A percentile compares a stretch with the other conserved stretches of the same genome.
phyloP scores from a whole-genome alignment of 805 yeast genomes.

The Zygoascus bituminiphila region DNA sequence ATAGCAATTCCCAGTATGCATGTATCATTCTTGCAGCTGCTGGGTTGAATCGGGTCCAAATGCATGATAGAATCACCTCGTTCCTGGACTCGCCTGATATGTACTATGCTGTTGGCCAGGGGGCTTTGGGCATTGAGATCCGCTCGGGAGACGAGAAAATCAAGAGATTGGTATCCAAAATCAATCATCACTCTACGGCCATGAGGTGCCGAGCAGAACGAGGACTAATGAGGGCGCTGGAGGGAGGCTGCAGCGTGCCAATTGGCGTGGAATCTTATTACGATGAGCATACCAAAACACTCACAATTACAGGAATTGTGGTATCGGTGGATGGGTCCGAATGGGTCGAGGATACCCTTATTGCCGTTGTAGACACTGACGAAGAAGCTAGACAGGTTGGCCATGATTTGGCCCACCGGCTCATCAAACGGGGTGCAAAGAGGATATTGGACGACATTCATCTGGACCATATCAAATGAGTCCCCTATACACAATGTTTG shows the following conservation, averaged over 20 bases:
- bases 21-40: slow-evolving; percentile 91
- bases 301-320: slow-evolving; percentile 62
- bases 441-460: slow-evolving; percentile 73
- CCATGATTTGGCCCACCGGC: slow-evolving; percentile 50
- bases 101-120: slow-evolving; percentile 98
- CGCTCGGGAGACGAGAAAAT: slow-evolving; percentile 57
- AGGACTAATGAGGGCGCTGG: slow-evolving; percentile 73
- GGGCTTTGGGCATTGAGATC: slow-evolving; percentile 91
- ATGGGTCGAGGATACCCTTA: slow-evolving; percentile 50
- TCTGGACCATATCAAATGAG: slow-evolving; percentile 15
- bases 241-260: slow-evolving; percentile 98
- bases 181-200: slow-evolving; percentile 60
- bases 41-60: slow-evolving; percentile 68
- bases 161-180: slow-evolving; percentile 46
- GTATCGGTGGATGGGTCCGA: slow-evolving; percentile 76
- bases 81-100: slow-evolving; percentile 65
- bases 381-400: slow-evolving; percentile 70
- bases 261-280: slow-evolving; percentile 74
- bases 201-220: slow-evolving; percentile 83
- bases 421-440: slow-evolving; percentile 75
- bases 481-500: background rate
- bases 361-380: slow-evolving; percentile 33
- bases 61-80: slow-evolving; percentile 68
- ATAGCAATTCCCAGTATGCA: slow-evolving; percentile 48
- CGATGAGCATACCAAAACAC: slow-evolving; percentile 36